Base-by-base conservation (phyloP, 169 alveolate species). In the Cryptosporidium bovis region DNA sequence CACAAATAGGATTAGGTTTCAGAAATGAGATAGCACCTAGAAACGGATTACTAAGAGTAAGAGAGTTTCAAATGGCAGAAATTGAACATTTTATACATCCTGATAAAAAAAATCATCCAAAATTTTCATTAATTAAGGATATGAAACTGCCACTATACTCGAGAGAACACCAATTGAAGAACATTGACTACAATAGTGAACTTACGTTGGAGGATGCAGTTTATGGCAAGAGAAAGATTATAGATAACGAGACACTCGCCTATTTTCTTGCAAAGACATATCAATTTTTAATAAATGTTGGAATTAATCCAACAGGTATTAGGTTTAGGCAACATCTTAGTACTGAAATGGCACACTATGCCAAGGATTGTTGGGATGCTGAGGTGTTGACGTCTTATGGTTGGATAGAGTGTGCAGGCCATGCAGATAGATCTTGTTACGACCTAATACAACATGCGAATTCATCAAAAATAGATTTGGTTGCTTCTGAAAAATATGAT, bases 301-400 rank as follows among this genome's bases (percentile, higher is more conserved):
- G 99, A 33, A 95, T 97, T 67, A 92, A 93, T 44, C 83, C 92
- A 65, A 94, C 93, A 13, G 98, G 97, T n/a, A 90, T 97, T 34
- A 92, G 99, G 66, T 97, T 97, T 91, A 90, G 99, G 83, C 99
- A 98, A 90, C 99, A 98, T 91, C 92, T 95, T 92, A 82, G 91
- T 2, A 96, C 96, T 58, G 99, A 98, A 92, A 98, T 97, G 99
- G 99, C 99, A 31, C 99, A 98, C 93, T 98, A 97, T 93, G 99
- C 99, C 24, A 90, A 93, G 58, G 99, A 98, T 87, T 98, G 99
- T 93, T 98, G 99, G 99, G 99, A 98, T 92, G 99, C 99, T 15
- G 99, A 97, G 91, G 94, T 97, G 29, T 94, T 95, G 71, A 95
- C 98, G 4, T 96, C 99, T 34, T 96, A 95, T 85, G 99, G 99